These are phyloP conservation scores for Gossypioides kirkii DNA, from an alignment of 345 rosid genomes.

Conservation along the genomic window DNA sequence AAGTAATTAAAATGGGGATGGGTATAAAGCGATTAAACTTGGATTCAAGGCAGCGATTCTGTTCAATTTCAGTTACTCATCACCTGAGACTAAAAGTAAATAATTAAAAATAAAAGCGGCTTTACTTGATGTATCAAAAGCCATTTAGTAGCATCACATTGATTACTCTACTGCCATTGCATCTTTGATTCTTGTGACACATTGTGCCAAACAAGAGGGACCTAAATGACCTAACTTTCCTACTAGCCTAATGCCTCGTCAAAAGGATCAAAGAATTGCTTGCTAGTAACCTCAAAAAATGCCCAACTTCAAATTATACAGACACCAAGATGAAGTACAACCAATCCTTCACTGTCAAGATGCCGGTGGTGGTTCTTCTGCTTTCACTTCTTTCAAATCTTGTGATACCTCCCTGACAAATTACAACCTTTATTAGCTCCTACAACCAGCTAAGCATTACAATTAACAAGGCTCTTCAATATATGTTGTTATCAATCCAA, in stretches of 20 bases:
- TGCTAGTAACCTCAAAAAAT: not conserved
- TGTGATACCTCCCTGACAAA: not conserved
- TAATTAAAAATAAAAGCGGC: too few relatives aligned
- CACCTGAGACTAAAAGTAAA: too few relatives aligned
- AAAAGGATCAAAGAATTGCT: slow-evolving; percentile 11
- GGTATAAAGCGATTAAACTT: too few relatives aligned
- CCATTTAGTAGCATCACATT: too few relatives aligned
- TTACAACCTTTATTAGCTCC: not conserved
- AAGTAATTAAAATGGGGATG: too few relatives aligned
- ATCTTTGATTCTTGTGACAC: slow-evolving; percentile 13
- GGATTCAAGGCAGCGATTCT: too few relatives aligned
- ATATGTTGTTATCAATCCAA: not conserved
- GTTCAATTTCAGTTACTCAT: too few relatives aligned
- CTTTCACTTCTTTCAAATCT: slow-evolving; percentile 13
- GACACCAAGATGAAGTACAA: not conserved
- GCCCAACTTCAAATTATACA: not conserved
- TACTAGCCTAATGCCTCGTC: slow-evolving; percentile 20
- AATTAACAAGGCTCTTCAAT: not conserved
- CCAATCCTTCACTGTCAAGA: not conserved
- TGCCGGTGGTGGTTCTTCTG: not conserved
- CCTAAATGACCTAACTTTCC: not conserved
- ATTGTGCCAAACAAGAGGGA: not conserved
- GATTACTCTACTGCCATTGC: not conserved
- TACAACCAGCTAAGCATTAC: not conserved
- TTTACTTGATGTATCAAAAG: too few relatives aligned